Conservation (phyloP, 495 filamentous ascomycete genomes). For the Xylona heveae region DNA sequence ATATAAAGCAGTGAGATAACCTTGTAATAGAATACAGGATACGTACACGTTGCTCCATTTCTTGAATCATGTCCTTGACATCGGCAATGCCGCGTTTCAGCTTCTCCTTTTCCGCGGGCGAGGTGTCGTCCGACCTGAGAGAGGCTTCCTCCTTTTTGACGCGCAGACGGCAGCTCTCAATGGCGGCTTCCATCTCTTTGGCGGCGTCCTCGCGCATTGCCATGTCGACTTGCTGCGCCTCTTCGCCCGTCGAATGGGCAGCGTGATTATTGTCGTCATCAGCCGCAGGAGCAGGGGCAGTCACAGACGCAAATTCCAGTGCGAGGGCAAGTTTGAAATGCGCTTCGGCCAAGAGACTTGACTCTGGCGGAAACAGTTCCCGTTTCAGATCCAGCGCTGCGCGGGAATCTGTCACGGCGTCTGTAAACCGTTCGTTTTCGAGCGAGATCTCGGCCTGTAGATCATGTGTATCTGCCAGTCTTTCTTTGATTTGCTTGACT, state of each 20-base stretch:
- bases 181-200: slow-evolving; percentile 58
- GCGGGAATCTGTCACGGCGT: slow-evolving; percentile 61
- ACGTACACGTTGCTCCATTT: slow-evolving; percentile 68
- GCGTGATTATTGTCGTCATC: slow-evolving; percentile 13
- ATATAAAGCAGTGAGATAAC: too few species aligned
- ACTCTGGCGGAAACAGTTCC: slow-evolving; percentile 53
- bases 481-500: slow-evolving; percentile 48
- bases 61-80: slow-evolving; percentile 65
- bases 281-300: slow-evolving; percentile 30
- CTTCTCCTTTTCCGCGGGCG: slow-evolving; percentile 23
- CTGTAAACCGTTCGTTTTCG: slow-evolving; percentile 73
- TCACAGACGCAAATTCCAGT: slow-evolving; percentile 79
- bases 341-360: slow-evolving; percentile 71
- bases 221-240: slow-evolving; percentile 33
- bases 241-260: slow-evolving; percentile 8
- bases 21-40: neutral
- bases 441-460: slow-evolving; percentile 84
- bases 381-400: slow-evolving; percentile 56
- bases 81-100: slow-evolving; percentile 49
- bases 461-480: slow-evolving; percentile 76
- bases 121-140: slow-evolving; percentile 25
- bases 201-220: slow-evolving; percentile 54
- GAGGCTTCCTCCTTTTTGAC: slow-evolving; percentile 49
- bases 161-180: slow-evolving; percentile 54
- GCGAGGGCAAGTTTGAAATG: slow-evolving; percentile 92